These are phyloP conservation scores for Coprinopsis sp. DNA, from an alignment of 768 basidiomycete genomes.

Conservation along the genomic window DNA sequence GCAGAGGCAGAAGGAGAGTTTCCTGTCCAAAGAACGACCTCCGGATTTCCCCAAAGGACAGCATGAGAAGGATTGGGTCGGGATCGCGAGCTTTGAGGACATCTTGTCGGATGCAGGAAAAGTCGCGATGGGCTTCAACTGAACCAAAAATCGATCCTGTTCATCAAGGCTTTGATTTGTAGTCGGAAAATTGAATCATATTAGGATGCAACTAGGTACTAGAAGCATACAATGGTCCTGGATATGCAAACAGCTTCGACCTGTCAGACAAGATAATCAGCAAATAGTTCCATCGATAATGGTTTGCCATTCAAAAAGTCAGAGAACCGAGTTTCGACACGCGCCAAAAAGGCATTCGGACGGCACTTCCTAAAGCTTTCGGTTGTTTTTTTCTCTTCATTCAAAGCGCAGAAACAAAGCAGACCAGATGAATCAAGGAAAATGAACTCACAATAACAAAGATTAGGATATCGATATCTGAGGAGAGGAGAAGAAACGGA, in stretches of 20 bases:
- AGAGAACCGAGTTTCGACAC: constrained; percentile 7
- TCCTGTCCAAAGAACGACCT: constrained; percentile 55
- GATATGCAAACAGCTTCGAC: too few species aligned
- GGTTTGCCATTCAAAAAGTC: too few species aligned
- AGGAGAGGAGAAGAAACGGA: too few species aligned
- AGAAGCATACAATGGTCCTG: too few species aligned
- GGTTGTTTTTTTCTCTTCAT: background rate
- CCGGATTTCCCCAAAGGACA: constrained; percentile 63
- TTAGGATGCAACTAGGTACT: background rate
- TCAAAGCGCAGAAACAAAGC: background rate
- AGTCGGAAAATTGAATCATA: background rate
- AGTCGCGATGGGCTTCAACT: constrained; percentile 36
- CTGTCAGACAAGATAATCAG: background rate
- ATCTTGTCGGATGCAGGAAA: constrained; percentile 31
- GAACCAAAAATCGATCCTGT: background rate
- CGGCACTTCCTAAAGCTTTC: constrained; percentile 8
- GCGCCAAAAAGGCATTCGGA: background rate
- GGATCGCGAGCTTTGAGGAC: constrained; percentile 32
- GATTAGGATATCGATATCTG: too few species aligned
- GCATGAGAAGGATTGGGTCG: constrained; percentile 32
- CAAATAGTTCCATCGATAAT: background rate
- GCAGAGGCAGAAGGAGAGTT: constrained; percentile 55
- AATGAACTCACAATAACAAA: too few species aligned
- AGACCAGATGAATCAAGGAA: background rate
- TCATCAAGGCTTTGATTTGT: too few species aligned